These are phyloP conservation scores for Sporisorium exsertum DNA, from an alignment of 1,284 basidiomycete genomes.

Conservation along the genomic window DNA sequence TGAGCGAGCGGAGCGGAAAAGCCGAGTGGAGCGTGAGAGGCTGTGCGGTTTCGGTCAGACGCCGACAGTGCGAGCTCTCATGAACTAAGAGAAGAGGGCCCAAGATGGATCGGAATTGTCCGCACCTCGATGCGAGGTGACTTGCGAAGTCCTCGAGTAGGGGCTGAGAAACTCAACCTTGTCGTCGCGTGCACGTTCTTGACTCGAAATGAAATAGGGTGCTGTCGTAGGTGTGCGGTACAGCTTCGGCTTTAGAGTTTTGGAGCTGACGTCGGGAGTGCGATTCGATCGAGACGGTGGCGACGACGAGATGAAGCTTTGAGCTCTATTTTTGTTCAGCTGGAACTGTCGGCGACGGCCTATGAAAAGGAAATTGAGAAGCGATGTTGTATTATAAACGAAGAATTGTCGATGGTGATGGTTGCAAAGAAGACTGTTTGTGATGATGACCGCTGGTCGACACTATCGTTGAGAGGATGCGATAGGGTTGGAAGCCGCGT, in stretches of 20 bases:
- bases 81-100: not conserved
- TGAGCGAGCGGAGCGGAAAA: slow-evolving; percentile 11
- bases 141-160: not conserved
- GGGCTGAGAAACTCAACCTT: slow-evolving; percentile 6
- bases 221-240: not conserved
- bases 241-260: not conserved
- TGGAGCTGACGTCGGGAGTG: not conserved
- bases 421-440: not conserved
- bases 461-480: not conserved
- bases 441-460: not conserved
- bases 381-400: not conserved
- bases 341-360: not conserved
- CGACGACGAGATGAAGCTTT: slow-evolving; percentile 5
- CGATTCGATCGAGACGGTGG: slow-evolving; percentile 3
- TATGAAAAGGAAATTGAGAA: not conserved
- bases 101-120: slow-evolving; percentile 7
- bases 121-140: not conserved
- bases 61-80: not conserved
- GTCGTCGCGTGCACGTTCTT: slow-evolving; percentile 2
- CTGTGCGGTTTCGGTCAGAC: not conserved
- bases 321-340: slow-evolving; percentile 1
- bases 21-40: not conserved
- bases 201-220: slow-evolving; percentile 7
- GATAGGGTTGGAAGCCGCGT: not conserved
- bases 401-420: not conserved